Conservation (phyloP, 208 protist genomes). For the Porcisia deanei region DNA sequence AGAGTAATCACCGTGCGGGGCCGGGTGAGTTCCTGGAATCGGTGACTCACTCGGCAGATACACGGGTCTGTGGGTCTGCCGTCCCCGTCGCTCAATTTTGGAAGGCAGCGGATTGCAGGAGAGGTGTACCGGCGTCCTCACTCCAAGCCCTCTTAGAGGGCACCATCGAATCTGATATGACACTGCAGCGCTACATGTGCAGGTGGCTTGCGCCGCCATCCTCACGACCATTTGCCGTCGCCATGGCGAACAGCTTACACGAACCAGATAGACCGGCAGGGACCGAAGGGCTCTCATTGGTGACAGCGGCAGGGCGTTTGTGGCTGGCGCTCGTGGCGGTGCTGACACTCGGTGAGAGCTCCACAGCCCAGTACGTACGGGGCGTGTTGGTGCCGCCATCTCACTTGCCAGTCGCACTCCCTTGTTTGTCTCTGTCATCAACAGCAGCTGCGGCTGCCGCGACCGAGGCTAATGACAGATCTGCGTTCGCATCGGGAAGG, state of each 20-base stretch:
- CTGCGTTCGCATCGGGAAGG: not conserved
- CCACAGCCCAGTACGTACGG: constrained; percentile 37
- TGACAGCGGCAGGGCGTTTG: constrained; percentile 3
- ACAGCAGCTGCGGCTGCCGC: not conserved
- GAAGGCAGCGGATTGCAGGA: not conserved
- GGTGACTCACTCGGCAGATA: no score
- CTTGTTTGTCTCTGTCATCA: not conserved
- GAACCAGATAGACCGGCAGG: not conserved
- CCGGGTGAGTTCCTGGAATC: not conserved
- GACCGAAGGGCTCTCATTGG: not conserved
- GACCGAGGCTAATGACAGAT: not conserved
- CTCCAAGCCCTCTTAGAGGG: constrained; percentile 18
- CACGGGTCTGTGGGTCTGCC: not conserved
- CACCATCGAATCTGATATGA: constrained; percentile 4
- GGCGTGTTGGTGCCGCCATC: constrained; percentile 20
- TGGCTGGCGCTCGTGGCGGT: constrained; percentile 28
- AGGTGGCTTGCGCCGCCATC: not conserved
- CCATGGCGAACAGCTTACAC: not conserved
- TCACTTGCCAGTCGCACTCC: not conserved
- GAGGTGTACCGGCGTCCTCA: not conserved
- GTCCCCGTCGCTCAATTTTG: not conserved
- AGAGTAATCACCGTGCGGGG: not conserved
- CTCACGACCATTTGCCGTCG: not conserved
- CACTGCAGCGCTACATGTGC: constrained; percentile 9
- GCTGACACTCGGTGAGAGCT: constrained; percentile 30